A percentile compares a stretch with the other conserved stretches of the same genome.
Conservation (phyloP, 257 asterid genomes). For the Forsythia suspensa region DNA sequence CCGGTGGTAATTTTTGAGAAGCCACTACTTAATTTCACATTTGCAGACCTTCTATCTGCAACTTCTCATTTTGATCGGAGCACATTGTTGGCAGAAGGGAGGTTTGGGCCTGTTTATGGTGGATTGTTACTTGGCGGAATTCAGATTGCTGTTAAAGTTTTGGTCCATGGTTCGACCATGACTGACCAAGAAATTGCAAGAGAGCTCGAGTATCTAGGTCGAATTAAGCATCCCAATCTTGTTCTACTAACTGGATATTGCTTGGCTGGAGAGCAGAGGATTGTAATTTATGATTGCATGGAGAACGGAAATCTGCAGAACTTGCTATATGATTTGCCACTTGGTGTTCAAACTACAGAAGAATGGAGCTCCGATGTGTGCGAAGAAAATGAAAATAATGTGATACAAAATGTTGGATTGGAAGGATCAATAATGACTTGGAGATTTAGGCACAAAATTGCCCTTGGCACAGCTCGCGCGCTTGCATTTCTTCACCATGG, state of each 20-base stretch:
- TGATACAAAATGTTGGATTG: slow-evolving; percentile 54
- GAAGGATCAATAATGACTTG: slow-evolving; percentile 62
- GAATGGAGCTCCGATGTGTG: slow-evolving; percentile 75
- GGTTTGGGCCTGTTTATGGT: slow-evolving; percentile 83
- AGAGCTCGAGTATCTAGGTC: slow-evolving; percentile 80
- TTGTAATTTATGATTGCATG: slow-evolving; percentile 80
- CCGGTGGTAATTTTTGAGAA: slow-evolving; percentile 78
- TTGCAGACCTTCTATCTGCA: slow-evolving; percentile 72
- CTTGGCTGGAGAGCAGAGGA: slow-evolving; percentile 89
- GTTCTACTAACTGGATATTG: slow-evolving; percentile 81
- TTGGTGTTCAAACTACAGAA: slow-evolving; percentile 60
- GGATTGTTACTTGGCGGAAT: slow-evolving; percentile 73
- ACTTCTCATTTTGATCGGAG: slow-evolving; percentile 76
- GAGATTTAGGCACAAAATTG: slow-evolving; percentile 72
- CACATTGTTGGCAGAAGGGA: slow-evolving; percentile 80
- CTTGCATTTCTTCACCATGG: slow-evolving; percentile 91
- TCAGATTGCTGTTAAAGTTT: slow-evolving; percentile 76
- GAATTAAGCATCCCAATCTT: slow-evolving; percentile 79
- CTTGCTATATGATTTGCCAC: slow-evolving; percentile 75
- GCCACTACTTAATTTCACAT: slow-evolving; percentile 80
- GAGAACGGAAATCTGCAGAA: slow-evolving; percentile 82
- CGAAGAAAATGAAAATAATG: slow-evolving; percentile 56
- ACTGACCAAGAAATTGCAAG: slow-evolving; percentile 78
- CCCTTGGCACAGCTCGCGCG: slow-evolving; percentile 82
- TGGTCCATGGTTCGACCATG: slow-evolving; percentile 77